Base-by-base conservation (phyloP, 345 rosid species). In the Dimocarpus longan region DNA sequence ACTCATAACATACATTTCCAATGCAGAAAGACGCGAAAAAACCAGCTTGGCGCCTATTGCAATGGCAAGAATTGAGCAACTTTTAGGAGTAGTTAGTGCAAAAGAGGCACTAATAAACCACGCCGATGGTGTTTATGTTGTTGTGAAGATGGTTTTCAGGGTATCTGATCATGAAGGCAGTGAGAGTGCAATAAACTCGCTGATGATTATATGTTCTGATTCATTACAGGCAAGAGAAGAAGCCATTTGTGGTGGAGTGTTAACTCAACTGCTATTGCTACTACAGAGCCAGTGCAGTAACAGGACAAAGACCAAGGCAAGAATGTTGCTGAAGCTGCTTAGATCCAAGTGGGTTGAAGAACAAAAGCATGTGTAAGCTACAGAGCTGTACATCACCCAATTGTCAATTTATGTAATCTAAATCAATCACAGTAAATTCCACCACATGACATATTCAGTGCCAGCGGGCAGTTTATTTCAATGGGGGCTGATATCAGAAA, bases 101-200 rank as follows among this genome's bases (percentile, higher is more conserved):
- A 89, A 80, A 79, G 79, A 81, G 71, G 87, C 68, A 0, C 46
- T 89, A 42, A 83, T 87, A 22, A 78, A 71, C 10, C 60, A 83
- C 22, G 85, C 88, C 0, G 57, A 76, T 22, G 91, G 90, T 10
- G 56, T 89, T 3, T 52, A 74, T 3, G 82, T 83, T 42, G 54
- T 91, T 19, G 85, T 88, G 19, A 86, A 83, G 86, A 88, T 87
- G 92, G 90, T 89, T 3, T 91, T 91, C 74, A 85, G 87, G 80
- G 93, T 90, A 11, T 88, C 90, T 1, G 89, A 87, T 42, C 93
- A 88, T 18, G 86, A 89, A 84, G 89, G 90, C 5, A 88, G 90
- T 65, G 90, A 89, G 59, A 87, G 88, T 56, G 93, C 93, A 0
- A 78, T 91, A 0, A 82, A 77, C 40, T 79, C 89, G 1, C 83